Evolutionary conservation across 2,329 filamentous ascomycete species (phyloP).

Genomic region (Cercospora citrullina): DNA sequence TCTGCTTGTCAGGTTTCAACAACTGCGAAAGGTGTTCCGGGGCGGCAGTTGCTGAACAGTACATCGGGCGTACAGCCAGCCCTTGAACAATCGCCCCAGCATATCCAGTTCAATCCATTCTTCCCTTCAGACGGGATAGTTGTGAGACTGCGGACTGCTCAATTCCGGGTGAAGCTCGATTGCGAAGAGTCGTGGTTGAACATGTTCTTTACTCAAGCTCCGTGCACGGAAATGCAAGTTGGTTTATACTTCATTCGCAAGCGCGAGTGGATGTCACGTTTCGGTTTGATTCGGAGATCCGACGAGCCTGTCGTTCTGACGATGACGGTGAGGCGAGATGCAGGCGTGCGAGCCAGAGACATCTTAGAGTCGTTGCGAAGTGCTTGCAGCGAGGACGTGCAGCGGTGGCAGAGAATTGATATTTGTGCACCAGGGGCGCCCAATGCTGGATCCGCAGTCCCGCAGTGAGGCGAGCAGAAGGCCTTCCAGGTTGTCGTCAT

Average conservation of each 20-base stretch:
- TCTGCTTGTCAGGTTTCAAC: background rate
- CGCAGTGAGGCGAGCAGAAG: background rate
- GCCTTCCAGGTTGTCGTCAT: background rate
- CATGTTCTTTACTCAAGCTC: conserved; percentile 24
- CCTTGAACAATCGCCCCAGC: background rate
- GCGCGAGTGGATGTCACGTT: conserved; percentile 5
- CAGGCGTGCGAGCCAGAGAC: conserved; percentile 20
- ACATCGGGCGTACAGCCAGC: background rate
- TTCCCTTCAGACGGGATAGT: conserved; percentile 17
- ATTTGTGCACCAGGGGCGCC: conserved; percentile 10
- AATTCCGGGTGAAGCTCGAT: conserved; percentile 13
- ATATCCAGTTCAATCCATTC: conserved; percentile 19
- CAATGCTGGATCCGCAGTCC: background rate
- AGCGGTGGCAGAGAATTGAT: conserved; percentile 21
- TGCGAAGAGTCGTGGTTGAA: conserved; percentile 20
- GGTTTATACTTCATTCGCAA: conserved; percentile 17
- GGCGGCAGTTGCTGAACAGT: background rate
- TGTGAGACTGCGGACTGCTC: conserved; percentile 18
- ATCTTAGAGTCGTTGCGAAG: conserved; percentile 10
- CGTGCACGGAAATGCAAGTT: conserved; percentile 16
- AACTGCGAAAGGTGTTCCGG: background rate
- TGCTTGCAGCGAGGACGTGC: conserved; percentile 5
- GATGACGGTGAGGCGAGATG: conserved; percentile 1
- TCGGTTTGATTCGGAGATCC: conserved; percentile 3
- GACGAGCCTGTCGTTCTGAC: conserved; percentile 5